Evolutionary conservation across 345 rosid genomes (phyloP).

Genomic region (Anacardium occidentale): DNA sequence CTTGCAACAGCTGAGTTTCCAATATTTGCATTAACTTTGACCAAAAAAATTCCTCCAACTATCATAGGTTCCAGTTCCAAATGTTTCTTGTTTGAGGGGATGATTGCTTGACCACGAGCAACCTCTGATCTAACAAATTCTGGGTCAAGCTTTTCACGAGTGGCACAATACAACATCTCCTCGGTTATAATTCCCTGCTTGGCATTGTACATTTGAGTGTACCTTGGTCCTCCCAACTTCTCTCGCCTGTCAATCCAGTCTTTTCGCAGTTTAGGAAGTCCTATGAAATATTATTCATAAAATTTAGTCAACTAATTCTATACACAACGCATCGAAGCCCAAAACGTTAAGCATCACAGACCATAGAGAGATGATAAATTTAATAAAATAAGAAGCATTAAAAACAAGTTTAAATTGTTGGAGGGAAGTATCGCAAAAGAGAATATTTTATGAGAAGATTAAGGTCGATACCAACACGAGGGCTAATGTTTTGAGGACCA

Average conservation of each 20-base stretch:
- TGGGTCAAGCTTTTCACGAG: slow-evolving; percentile 94
- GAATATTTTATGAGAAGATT: slow-evolving; percentile 6
- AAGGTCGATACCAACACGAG: slow-evolving; percentile 56
- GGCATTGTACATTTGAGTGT: slow-evolving; percentile 97
- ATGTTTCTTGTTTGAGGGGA: slow-evolving; percentile 97
- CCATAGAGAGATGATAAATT: background rate
- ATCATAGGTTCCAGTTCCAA: slow-evolving; percentile 95
- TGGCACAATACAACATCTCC: slow-evolving; percentile 87
- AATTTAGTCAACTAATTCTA: slow-evolving; percentile 4
- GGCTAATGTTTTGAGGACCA: slow-evolving; percentile 84
- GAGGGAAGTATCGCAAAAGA: background rate
- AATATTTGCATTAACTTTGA: slow-evolving; percentile 95
- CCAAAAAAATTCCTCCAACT: slow-evolving; percentile 91
- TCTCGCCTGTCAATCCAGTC: slow-evolving; percentile 86
- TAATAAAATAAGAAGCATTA: background rate
- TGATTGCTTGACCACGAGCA: slow-evolving; percentile 94
- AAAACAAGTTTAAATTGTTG: background rate
- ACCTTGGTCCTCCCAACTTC: slow-evolving; percentile 74
- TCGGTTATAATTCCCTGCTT: slow-evolving; percentile 95
- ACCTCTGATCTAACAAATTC: slow-evolving; percentile 97
- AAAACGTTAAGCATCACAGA: background rate
- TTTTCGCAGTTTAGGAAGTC: slow-evolving; percentile 83
- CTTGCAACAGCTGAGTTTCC: slow-evolving; percentile 97
- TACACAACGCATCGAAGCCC: background rate
- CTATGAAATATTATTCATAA: slow-evolving; percentile 38